Percentiles rank a stretch among this genome's conserved stretches.
phyloP scores from a whole-genome alignment of 345 rosid genomes.

The Corchorus capsularis region DNA sequence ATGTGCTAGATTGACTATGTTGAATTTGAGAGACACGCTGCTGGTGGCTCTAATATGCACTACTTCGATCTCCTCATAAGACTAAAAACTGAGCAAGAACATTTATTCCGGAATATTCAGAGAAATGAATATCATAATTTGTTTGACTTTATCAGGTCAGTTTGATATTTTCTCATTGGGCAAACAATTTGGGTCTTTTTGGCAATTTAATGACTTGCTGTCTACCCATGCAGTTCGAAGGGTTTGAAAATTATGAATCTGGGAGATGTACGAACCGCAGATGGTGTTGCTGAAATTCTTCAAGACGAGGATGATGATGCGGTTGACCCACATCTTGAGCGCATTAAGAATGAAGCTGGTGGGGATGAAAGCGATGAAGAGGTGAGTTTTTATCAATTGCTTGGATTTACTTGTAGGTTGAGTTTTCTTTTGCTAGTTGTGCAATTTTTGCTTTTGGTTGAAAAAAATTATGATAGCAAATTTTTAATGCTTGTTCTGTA shows the following conservation, averaged over 20 bases:
- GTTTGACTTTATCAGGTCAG: conserved; percentile 82
- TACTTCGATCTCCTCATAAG: conserved; percentile 94
- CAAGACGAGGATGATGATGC: conserved; percentile 79
- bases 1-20: conserved; percentile 77
- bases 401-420: conserved; percentile 1
- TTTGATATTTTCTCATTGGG: conserved; percentile 13
- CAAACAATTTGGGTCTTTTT: not conserved
- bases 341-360: conserved; percentile 82
- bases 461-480: not conserved
- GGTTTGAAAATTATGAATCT: conserved; percentile 93
- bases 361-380: conserved; percentile 96
- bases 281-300: conserved; percentile 79
- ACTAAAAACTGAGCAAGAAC: conserved; percentile 94
- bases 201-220: not conserved
- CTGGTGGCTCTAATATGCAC: conserved; percentile 99
- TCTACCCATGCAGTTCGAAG: conserved; percentile 57
- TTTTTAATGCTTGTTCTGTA: not conserved
- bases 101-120: conserved; percentile 93
- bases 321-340: conserved; percentile 93
- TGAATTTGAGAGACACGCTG: conserved; percentile 98
- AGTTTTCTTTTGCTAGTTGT: not conserved
- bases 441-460: not conserved
- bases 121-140: conserved; percentile 95
- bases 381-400: conserved; percentile 36
- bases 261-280: conserved; percentile 56